These are phyloP conservation scores for Hippophae gyantsensis DNA, from an alignment of 306 rosid genomes.

Conservation along the genomic window DNA sequence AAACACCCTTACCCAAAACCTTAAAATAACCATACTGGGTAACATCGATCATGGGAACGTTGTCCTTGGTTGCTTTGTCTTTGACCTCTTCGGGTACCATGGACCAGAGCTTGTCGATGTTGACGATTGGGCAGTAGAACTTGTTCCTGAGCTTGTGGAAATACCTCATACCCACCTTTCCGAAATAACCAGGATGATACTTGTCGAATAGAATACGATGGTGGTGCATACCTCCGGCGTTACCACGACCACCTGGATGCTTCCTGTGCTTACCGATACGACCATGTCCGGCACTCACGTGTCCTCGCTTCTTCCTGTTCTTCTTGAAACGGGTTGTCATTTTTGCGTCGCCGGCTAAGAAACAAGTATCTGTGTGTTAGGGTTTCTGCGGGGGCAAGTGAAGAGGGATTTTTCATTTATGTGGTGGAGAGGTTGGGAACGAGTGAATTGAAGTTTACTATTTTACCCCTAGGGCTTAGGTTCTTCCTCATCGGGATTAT, in stretches of 20 bases:
- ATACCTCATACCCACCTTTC: constrained; percentile 84
- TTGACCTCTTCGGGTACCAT: constrained; percentile 55
- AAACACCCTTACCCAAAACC: constrained; percentile 64
- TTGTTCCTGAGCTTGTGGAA: constrained; percentile 79
- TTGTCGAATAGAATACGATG: constrained; percentile 88
- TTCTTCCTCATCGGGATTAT: background rate
- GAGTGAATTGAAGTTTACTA: constrained; percentile 13
- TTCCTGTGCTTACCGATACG: constrained; percentile 77
- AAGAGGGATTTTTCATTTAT: constrained; percentile 30
- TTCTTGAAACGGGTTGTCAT: constrained; percentile 88
- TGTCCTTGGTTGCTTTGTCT: constrained; percentile 60
- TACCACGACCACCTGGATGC: constrained; percentile 88
- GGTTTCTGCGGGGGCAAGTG: constrained; percentile 29
- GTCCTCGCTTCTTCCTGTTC: constrained; percentile 93
- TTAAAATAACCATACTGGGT: constrained; percentile 59
- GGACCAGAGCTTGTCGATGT: constrained; percentile 75
- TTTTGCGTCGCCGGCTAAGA: background rate
- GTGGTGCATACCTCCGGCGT: constrained; percentile 96
- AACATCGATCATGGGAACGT: constrained; percentile 56
- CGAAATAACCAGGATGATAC: constrained; percentile 81
- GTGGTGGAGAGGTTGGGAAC: background rate
- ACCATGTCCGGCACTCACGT: constrained; percentile 84
- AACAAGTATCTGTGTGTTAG: constrained; percentile 1
- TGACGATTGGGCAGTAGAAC: constrained; percentile 65
- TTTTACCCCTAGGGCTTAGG: constrained; percentile 30